A percentile compares a stretch with the other conserved stretches of the same genome.
Conservation (phyloP, 2,329 filamentous ascomycete genomes). For the Epichloe uncinata region DNA sequence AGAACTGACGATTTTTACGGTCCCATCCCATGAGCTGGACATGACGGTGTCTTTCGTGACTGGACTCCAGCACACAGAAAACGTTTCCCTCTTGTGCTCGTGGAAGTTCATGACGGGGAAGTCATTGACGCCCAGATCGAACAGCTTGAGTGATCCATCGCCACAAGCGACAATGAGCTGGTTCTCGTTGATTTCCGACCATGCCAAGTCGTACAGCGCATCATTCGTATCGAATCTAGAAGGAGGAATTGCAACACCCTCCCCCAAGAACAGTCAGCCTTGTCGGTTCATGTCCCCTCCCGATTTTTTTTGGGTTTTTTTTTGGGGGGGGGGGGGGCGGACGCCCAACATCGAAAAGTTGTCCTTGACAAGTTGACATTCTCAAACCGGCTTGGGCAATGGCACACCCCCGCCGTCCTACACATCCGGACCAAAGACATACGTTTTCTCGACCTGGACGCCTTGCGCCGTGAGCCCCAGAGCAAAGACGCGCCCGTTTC, state of each 20-base stretch:
- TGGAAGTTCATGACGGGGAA: slow-evolving; percentile 88
- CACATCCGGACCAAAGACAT: slow-evolving; percentile 11
- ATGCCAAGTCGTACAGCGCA: slow-evolving; percentile 84
- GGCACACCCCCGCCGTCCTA: too few relatives aligned
- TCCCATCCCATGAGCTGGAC: slow-evolving; percentile 91
- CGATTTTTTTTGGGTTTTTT: too few relatives aligned
- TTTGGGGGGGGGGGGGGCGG: too few relatives aligned
- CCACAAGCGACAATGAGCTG: slow-evolving; percentile 82
- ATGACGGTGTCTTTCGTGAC: slow-evolving; percentile 83
- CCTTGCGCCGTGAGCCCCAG: slow-evolving; percentile 73
- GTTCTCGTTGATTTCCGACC: slow-evolving; percentile 94
- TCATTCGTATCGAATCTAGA: slow-evolving; percentile 89
- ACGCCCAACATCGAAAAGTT: too few relatives aligned
- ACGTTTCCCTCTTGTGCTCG: slow-evolving; percentile 87
- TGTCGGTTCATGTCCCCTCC: too few relatives aligned
- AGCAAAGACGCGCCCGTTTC: slow-evolving; percentile 82
- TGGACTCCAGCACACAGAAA: slow-evolving; percentile 85
- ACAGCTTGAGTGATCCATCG: slow-evolving; percentile 90
- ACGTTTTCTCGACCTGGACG: slow-evolving; percentile 75
- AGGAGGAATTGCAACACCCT: slow-evolving; percentile 1
- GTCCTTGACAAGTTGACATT: too few relatives aligned
- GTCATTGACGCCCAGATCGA: slow-evolving; percentile 66
- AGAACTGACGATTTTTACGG: slow-evolving; percentile 62
- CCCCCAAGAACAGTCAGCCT: neutral
- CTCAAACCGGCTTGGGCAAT: too few relatives aligned